phyloP scores from a whole-genome alignment of 2,329 filamentous ascomycete species.

The Thermothelomyces thermophilus region DNA sequence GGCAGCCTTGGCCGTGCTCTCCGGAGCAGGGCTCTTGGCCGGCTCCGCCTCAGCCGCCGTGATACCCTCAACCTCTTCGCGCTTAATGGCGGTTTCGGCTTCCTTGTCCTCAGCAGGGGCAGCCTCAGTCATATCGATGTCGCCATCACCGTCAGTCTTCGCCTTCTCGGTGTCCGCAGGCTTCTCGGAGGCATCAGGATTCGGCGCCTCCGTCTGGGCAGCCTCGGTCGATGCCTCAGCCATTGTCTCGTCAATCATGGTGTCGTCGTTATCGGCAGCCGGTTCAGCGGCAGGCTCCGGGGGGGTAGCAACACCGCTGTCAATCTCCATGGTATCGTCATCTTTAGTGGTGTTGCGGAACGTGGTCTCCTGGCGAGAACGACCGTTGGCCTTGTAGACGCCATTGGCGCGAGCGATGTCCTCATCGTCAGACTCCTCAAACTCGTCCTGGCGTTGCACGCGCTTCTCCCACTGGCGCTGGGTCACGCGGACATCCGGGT shows the following conservation, averaged over 20 bases:
- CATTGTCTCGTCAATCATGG: conserved; percentile 21
- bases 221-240: conserved; percentile 10
- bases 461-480: conserved; percentile 77
- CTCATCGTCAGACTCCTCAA: conserved; percentile 85
- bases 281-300: conserved; percentile 13
- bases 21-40: conserved; percentile 11
- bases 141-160: conserved; percentile 42
- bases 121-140: conserved; percentile 45
- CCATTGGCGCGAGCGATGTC: conserved; percentile 70
- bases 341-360: conserved; percentile 35
- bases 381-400: conserved; percentile 45
- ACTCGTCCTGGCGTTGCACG: conserved; percentile 69
- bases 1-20: neutral
- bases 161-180: conserved; percentile 6
- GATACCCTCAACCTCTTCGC: conserved; percentile 34
- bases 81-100: conserved; percentile 33
- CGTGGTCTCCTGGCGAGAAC: conserved; percentile 46
- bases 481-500: conserved; percentile 76
- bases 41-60: conserved; percentile 15
- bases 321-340: conserved; percentile 24
- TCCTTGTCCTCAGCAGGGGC: conserved; percentile 22
- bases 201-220: conserved; percentile 26
- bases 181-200: too few relatives aligned
- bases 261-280: conserved; percentile 22
- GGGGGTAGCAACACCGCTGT: conserved; percentile 23